These are phyloP conservation scores for Blastobotrys ciferrii DNA, from an alignment of 1,139 yeast genomes.

Conservation along the genomic window DNA sequence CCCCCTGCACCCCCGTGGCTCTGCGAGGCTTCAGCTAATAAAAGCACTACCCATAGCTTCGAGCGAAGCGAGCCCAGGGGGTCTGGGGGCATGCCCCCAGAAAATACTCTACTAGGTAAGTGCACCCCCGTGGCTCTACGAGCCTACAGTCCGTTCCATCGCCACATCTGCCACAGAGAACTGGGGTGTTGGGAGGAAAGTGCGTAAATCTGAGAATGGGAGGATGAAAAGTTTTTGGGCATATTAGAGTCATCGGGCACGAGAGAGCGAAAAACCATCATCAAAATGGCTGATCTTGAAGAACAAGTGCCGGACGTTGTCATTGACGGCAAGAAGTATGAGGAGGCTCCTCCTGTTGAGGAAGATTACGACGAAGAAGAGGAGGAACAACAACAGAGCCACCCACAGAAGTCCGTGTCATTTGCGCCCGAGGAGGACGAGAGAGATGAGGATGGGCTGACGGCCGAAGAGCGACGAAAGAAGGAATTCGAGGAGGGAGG, in stretches of 20 bases:
- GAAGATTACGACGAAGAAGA: slow-evolving; percentile 31
- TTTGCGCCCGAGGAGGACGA: slow-evolving; percentile 61
- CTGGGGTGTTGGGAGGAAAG: not conserved
- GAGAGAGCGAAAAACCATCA: not conserved
- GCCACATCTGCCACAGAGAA: no score
- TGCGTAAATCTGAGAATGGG: not conserved
- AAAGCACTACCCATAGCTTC: no score
- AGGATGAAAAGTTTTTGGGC: not conserved
- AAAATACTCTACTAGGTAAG: no score
- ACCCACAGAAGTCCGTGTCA: slow-evolving; percentile 66
- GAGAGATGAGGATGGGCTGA: slow-evolving; percentile 53
- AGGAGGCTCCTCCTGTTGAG: slow-evolving; percentile 44
- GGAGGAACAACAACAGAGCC: slow-evolving; percentile 33
- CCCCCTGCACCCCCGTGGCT: no score
- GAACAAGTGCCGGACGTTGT: slow-evolving; percentile 83
- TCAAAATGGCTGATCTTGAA: slow-evolving; percentile 57
- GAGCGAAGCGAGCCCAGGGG: no score
- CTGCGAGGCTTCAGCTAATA: no score
- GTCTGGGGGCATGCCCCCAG: no score
- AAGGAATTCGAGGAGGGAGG: slow-evolving; percentile 97
- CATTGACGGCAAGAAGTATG: slow-evolving; percentile 64
- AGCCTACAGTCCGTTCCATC: no score
- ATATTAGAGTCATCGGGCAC: not conserved
- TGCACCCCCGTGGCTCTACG: no score
- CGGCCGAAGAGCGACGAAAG: slow-evolving; percentile 63